These are phyloP conservation scores for Thermothelomyces thermophilus DNA, from an alignment of 2,329 filamentous ascomycete species.

Conservation along the genomic window DNA sequence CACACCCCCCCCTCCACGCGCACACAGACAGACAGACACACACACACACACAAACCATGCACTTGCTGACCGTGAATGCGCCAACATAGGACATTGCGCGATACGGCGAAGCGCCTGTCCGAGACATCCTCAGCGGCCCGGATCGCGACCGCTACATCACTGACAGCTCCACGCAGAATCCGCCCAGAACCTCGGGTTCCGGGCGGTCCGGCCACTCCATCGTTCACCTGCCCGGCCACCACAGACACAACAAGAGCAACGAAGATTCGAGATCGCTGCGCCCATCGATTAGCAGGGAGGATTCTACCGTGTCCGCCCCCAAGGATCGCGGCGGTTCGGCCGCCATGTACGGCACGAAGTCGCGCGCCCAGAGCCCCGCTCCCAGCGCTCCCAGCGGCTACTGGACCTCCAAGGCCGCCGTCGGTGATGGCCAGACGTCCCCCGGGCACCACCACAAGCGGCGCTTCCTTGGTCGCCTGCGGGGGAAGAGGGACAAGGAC, in stretches of 20 bases:
- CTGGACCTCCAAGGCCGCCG: constrained; percentile 42
- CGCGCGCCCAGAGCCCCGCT: constrained; percentile 73
- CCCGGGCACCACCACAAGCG: constrained; percentile 49
- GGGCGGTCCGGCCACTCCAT: constrained; percentile 53
- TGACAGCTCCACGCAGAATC: constrained; percentile 41
- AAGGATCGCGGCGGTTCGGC: constrained; percentile 48
- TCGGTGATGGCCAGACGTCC: constrained; percentile 51
- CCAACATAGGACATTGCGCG: constrained; percentile 62
- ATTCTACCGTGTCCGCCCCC: constrained; percentile 49
- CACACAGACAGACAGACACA: no score
- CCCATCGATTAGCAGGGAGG: constrained; percentile 70
- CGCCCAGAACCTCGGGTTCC: constrained; percentile 58
- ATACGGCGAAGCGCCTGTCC: constrained; percentile 71
- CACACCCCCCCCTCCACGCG: no score
- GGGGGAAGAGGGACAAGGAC: constrained; percentile 45
- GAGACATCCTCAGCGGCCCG: constrained; percentile 60
- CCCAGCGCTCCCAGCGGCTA: constrained; percentile 62
- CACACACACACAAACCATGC: no score
- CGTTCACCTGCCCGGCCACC: constrained; percentile 57
- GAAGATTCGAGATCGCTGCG: constrained; percentile 60
- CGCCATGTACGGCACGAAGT: constrained; percentile 40
- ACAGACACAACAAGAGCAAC: constrained; percentile 64
- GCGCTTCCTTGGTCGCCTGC: constrained; percentile 44
- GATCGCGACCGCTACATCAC: constrained; percentile 61
- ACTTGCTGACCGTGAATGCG: constrained; percentile 11